phyloP scores from a whole-genome alignment of 805 yeast species.

The Candida gorgasii region DNA sequence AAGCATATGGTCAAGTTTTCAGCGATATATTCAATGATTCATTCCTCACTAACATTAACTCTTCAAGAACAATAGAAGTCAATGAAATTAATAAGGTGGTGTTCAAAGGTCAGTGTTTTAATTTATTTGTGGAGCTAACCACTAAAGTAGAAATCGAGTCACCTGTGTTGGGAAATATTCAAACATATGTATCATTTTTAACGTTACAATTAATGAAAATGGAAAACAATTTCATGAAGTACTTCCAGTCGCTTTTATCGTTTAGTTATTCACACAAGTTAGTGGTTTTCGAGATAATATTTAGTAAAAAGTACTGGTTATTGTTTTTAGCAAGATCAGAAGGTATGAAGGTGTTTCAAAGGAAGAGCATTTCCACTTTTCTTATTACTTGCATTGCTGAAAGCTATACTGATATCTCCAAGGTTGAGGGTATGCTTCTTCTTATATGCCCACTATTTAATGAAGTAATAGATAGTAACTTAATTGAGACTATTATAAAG shows the following conservation, averaged over 20 bases:
- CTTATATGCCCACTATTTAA: slow-evolving; percentile 18
- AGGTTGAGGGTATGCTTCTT: slow-evolving; percentile 3
- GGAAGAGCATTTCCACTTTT: slow-evolving; percentile 21
- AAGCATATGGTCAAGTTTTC: slow-evolving; percentile 5
- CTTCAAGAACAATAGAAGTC: slow-evolving; percentile 13
- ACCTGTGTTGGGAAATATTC: neutral
- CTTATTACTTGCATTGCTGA: slow-evolving; percentile 16
- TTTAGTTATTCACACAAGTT: slow-evolving; percentile 19
- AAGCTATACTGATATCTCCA: slow-evolving; percentile 5
- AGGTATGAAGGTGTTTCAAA: slow-evolving; percentile 28
- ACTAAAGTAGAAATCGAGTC: neutral
- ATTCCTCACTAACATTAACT: slow-evolving; percentile 3
- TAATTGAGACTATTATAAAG: slow-evolving; percentile 22
- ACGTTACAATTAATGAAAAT: slow-evolving; percentile 5
- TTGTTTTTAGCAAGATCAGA: slow-evolving; percentile 16
- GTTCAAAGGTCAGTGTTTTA: slow-evolving; percentile 32
- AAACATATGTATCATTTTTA: slow-evolving; percentile 9
- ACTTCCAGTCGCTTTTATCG: slow-evolving; percentile 23
- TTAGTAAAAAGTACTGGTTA: slow-evolving; percentile 22
- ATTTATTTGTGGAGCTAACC: slow-evolving; percentile 26
- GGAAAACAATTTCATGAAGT: slow-evolving; percentile 10
- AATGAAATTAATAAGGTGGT: slow-evolving; percentile 40
- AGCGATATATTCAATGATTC: slow-evolving; percentile 8
- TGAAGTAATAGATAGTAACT: slow-evolving; percentile 19
- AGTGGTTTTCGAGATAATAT: slow-evolving; percentile 24